Evolutionary conservation across 2,329 filamentous ascomycete species (phyloP).

Genomic region (Epichloe uncinata): DNA sequence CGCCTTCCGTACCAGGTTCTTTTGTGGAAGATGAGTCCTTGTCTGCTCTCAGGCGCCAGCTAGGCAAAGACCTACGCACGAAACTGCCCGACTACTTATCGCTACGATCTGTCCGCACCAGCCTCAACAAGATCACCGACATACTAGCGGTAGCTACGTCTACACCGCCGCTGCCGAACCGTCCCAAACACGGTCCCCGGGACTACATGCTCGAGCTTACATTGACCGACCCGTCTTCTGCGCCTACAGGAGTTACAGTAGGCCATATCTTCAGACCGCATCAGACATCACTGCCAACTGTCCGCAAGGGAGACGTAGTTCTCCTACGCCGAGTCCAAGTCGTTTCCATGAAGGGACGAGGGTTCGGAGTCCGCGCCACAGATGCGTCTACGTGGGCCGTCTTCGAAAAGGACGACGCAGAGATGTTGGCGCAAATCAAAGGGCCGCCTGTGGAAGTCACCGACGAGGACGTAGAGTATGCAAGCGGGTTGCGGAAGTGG

Average conservation of each 20-base stretch:
- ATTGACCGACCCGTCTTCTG: conserved; percentile 41
- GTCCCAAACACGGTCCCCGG: conserved; percentile 43
- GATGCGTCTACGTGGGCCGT: conserved; percentile 49
- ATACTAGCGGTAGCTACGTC: conserved; percentile 41
- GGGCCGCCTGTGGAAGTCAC: conserved; percentile 46
- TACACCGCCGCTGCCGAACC: conserved; percentile 34
- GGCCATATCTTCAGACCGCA: conserved; percentile 47
- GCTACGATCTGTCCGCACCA: conserved; percentile 37
- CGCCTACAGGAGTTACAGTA: conserved; percentile 35
- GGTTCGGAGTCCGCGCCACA: conserved; percentile 41
- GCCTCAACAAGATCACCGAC: conserved; percentile 36
- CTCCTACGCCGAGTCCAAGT: conserved; percentile 44
- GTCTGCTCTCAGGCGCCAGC: conserved; percentile 29
- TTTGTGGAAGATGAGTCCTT: conserved; percentile 15
- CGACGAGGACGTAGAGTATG: conserved; percentile 35
- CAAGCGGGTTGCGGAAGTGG: conserved; percentile 35
- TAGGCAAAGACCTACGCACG: conserved; percentile 32
- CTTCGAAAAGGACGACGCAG: conserved; percentile 32
- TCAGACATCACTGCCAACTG: conserved; percentile 39
- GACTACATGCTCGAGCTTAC: conserved; percentile 47
- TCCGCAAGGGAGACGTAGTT: conserved; percentile 43
- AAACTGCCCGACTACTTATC: conserved; percentile 38
- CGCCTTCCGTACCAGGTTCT: conserved; percentile 17
- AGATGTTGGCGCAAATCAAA: conserved; percentile 37
- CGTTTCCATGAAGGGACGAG: conserved; percentile 37